Base-by-base conservation (phyloP, 345 rosid genomes). In the Citrus medica region DNA sequence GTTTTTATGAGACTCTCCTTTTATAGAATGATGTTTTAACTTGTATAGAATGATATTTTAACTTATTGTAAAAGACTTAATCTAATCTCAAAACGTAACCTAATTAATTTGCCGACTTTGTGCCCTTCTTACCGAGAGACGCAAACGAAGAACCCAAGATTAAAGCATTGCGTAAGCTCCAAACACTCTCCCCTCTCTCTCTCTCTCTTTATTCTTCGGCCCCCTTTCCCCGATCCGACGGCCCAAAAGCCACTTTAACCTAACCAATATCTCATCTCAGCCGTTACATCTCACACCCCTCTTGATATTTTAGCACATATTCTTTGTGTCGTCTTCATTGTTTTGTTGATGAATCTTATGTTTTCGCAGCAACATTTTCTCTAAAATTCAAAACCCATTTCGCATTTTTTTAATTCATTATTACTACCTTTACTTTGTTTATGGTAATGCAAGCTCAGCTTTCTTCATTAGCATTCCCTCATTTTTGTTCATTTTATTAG, bases 161-260 rank as follows among this genome's bases (percentile, higher is more conserved):
- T 2, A 67, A 82, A 63, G 75, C 9, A 42, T 83, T 81, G 84
- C 85, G 77, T 77, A 69, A 69, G 76, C 73, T 75, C 81, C 75
- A 73, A 73, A 81, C 59, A 67, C 80, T 40, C 69, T 63, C 56
- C 21, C 30, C 13, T 55, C 21, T 37, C 13, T 16, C 1, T 64
- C 24, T 9, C 55, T 63, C 51, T 46, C 51, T 48, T 73, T 76
- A 30, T 33, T 35, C 35, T 17, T 6, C n/a, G 21, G 1, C 22
- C 51, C 51, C 51, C 30, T 77, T 64, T 58, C 14, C 61, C 28
- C 37, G 61, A 84, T 86, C 92, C 78, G 81, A 83, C 77, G 86
- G 67, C 76, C 74, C 67, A n/a, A 74, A 65, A 61, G 16, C 77
- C 76, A 70, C 77, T 59, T 79, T 22, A 83, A 85, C 84, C 89